A percentile compares a stretch with the other conserved stretches of the same genome.
These are phyloP conservation scores for Auricularia sp. DNA, from an alignment of 768 basidiomycete species.

Conservation along the genomic window DNA sequence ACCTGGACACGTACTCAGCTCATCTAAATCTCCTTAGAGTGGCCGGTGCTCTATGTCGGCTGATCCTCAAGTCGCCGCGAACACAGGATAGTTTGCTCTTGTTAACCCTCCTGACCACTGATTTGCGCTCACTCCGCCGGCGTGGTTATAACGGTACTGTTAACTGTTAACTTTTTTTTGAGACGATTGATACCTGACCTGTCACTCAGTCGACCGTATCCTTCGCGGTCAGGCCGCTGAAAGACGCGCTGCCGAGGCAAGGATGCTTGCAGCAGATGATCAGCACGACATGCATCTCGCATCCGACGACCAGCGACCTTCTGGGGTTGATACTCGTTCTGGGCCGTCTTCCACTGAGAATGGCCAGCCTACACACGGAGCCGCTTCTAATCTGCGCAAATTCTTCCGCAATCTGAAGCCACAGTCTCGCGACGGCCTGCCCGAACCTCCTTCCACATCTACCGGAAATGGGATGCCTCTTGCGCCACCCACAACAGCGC, in stretches of 20 bases:
- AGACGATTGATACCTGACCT: neutral
- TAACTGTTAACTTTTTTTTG: constrained; percentile 9
- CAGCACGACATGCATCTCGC: neutral
- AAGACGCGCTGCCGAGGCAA: constrained; percentile 29
- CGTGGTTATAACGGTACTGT: constrained; percentile 72
- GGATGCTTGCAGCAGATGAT: neutral
- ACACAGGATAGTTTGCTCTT: constrained; percentile 83
- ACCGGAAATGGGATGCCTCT: neutral
- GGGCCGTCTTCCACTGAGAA: neutral
- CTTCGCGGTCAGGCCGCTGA: constrained; percentile 56
- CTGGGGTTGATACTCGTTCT: no score
- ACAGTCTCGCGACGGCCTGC: neutral
- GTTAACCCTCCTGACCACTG: constrained; percentile 90
- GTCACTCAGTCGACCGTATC: constrained; percentile 70
- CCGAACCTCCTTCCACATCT: neutral
- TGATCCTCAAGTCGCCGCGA: constrained; percentile 68
- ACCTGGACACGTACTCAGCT: neutral
- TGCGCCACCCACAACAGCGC: neutral
- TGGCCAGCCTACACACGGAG: no score
- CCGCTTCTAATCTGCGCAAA: neutral
- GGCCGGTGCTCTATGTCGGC: constrained; percentile 69
- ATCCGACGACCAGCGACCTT: neutral
- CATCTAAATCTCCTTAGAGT: constrained; percentile 41
- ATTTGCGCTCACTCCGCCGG: constrained; percentile 67
- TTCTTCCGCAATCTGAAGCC: neutral